Percentiles rank a stretch among this genome's conserved stretches.
These are phyloP conservation scores for Fusarium azukiicola DNA, from an alignment of 2,329 filamentous ascomycete genomes.

Conservation along the genomic window DNA sequence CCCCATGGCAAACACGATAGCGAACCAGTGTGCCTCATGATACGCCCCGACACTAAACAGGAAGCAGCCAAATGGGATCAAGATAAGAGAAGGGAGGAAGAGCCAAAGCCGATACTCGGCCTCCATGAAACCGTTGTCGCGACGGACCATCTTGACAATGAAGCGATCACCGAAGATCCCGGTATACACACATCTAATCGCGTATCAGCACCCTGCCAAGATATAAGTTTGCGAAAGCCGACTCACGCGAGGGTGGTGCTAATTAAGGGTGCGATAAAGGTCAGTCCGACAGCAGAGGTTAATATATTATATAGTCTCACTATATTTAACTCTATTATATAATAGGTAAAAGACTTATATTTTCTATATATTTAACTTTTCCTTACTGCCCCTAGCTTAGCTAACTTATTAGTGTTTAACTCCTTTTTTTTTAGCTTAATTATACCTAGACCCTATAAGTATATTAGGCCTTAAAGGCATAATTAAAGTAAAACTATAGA, in stretches of 20 bases:
- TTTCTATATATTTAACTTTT: no score
- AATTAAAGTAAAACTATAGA: no score
- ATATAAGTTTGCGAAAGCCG: not conserved
- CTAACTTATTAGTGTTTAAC: no score
- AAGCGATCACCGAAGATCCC: conserved; percentile 19
- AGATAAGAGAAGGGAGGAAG: conserved; percentile 8
- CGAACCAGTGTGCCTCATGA: not conserved
- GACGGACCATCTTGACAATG: conserved; percentile 18
- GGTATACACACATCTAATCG: conserved; percentile 2
- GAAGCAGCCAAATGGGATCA: conserved; percentile 4
- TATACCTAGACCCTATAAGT: no score
- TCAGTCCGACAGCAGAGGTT: not conserved
- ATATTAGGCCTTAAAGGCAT: no score
- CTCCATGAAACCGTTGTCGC: conserved; percentile 24
- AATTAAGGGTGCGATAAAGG: conserved; percentile 9
- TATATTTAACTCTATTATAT: no score
- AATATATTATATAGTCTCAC: not conserved
- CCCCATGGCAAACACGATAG: conserved; percentile 12
- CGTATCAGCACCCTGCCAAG: not conserved
- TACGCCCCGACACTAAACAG: not conserved
- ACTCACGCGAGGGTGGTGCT: conserved; percentile 14
- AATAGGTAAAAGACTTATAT: no score
- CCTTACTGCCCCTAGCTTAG: no score
- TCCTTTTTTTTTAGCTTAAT: no score
- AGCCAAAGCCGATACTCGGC: conserved; percentile 28